These are phyloP conservation scores for Dionaea muscipula DNA, from an alignment of 179 eudicot species.

Conservation along the genomic window DNA sequence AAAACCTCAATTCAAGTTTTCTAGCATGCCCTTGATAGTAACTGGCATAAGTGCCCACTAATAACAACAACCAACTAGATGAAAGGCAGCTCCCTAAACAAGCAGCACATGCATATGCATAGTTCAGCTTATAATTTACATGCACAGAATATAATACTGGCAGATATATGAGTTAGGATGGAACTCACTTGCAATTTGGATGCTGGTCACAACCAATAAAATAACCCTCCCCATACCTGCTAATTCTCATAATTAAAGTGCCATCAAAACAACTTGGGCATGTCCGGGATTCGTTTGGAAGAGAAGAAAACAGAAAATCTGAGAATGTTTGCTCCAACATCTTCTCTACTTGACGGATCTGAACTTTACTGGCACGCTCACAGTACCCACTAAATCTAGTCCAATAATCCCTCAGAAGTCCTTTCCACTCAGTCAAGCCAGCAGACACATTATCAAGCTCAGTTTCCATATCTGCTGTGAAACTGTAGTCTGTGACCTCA, in stretches of 20 bases:
- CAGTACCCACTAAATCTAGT: conserved; percentile 70
- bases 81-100: no score
- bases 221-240: conserved; percentile 82
- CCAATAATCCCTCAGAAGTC: conserved; percentile 82
- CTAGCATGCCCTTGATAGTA: no score
- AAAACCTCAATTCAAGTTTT: no score
- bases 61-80: no score
- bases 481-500: conserved; percentile 85
- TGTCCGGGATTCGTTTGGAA: conserved; percentile 62
- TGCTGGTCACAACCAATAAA: conserved; percentile 95
- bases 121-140: not conserved
- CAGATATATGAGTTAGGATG: not conserved
- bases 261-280: conserved; percentile 88
- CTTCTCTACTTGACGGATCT: conserved; percentile 87
- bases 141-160: not conserved
- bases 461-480: conserved; percentile 91
- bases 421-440: conserved; percentile 92
- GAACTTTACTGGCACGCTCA: conserved; percentile 45
- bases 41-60: no score
- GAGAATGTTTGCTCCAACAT: conserved; percentile 80
- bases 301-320: conserved; percentile 55
- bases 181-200: conserved; percentile 88
- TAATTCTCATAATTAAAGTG: conserved; percentile 70
- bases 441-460: conserved; percentile 94
- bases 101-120: no score